Base-by-base conservation (phyloP, 768 basidiomycete species). In the Russula lepida region DNA sequence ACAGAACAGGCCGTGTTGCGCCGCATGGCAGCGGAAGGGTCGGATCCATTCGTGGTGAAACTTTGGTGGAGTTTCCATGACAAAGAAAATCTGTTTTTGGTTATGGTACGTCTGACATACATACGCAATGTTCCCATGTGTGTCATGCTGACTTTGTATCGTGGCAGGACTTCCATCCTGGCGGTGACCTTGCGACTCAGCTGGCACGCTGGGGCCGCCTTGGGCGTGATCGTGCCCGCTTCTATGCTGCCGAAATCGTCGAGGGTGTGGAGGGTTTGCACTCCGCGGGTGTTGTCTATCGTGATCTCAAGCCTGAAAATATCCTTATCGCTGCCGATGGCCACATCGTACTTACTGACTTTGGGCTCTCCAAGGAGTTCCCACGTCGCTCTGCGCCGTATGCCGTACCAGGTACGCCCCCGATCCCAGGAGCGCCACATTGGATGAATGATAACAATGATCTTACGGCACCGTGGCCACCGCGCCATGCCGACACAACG, bases 41-140 rank as follows among this genome's bases (percentile, higher is more conserved):
- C 82, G 67, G 93, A 98, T 71, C 93, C 93, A 12, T 99, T 98
- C 72, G 90, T 98, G 55, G 92, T 98, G 63, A 92, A 88, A 72
- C 82, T 99, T 19, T 91, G 92, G 84, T 95, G 91, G 88, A 89
- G 89, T 74, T 99, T 98, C 77, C 95, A 98, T 74, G 95, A 98
- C 75, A 89, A 90, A 75, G 93, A 98, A 72, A 95, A 97, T 70
- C 75, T 98, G 64, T 98, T 95, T 75, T 82, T 99, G 69, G 92
- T 98, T 47, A 95, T 99, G 89, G 89, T 88, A 63, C 67, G 75
- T 77, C 17, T 28, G 4, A 66, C 63, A 65, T 68, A 13, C 11
- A 4, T n/a, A 15, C 17, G 15, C 30, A 2, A 5, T 21, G 8
- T 13, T 54, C 32, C 25, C 7, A 46, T 19, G 12, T 5, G 3